These are phyloP conservation scores for Termitomyces sp. DNA, from an alignment of 1,284 basidiomycete species.

Conservation along the genomic window DNA sequence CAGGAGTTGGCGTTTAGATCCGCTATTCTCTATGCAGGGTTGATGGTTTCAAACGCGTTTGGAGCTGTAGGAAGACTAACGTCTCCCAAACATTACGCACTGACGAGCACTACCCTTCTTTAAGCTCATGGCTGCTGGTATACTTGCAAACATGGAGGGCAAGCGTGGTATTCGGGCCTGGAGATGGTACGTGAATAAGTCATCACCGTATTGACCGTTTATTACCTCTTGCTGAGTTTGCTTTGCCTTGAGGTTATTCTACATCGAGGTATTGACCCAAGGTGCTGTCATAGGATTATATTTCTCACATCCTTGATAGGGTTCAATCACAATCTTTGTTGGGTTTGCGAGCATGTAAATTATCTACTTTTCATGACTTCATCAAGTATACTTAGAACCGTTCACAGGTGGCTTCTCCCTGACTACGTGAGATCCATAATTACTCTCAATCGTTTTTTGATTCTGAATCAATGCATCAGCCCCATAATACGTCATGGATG, in stretches of 20 bases:
- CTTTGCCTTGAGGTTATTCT: constrained; percentile 45
- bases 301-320: constrained; percentile 30
- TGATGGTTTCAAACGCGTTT: constrained; percentile 74
- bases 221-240: neutral
- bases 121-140: constrained; percentile 64
- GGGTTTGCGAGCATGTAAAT: constrained; percentile 52
- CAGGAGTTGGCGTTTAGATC: constrained; percentile 63
- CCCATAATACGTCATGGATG: constrained; percentile 65
- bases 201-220: neutral
- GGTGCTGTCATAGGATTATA: neutral
- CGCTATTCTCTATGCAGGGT: constrained; percentile 63
- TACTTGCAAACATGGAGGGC: constrained; percentile 66
- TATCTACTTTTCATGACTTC: neutral
- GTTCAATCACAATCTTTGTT: constrained; percentile 50
- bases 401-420: constrained; percentile 43
- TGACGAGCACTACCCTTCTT: neutral
- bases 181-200: constrained; percentile 46
- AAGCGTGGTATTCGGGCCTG: constrained; percentile 63
- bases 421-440: constrained; percentile 36
- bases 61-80: constrained; percentile 44
- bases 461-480: constrained; percentile 30
- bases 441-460: neutral
- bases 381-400: constrained; percentile 3
- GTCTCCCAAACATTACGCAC: neutral
- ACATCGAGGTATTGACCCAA: constrained; percentile 42